Evolutionary conservation across 805 yeast species (phyloP).

Genomic region (Yarrowia sp.): DNA sequence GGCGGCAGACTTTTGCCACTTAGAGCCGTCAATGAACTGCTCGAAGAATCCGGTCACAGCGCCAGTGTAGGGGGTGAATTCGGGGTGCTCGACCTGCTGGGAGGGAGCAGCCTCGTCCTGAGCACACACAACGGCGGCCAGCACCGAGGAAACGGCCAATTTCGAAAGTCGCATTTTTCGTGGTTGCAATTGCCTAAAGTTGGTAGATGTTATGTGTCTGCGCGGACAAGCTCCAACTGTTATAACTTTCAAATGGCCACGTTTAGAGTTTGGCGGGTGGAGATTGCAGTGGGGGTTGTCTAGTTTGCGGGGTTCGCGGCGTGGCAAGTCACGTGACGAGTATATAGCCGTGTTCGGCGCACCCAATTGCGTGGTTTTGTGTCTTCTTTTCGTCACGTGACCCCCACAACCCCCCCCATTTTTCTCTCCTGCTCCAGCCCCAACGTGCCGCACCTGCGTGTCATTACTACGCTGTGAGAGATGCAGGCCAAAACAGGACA

Average conservation of each 20-base stretch:
- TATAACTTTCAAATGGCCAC: slow-evolving; percentile 21
- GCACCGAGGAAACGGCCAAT: slow-evolving; percentile 24
- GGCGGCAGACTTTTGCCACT: slow-evolving; percentile 62
- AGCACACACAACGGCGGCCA: slow-evolving; percentile 25
- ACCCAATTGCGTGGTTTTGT: too few species aligned
- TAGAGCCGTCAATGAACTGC: slow-evolving; percentile 50
- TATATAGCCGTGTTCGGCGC: too few species aligned
- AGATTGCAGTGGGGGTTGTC: too few species aligned
- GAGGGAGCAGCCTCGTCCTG: slow-evolving; percentile 3
- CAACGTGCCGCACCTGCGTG: background rate
- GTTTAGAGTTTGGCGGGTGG: slow-evolving; percentile 13
- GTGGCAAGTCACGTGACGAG: too few species aligned
- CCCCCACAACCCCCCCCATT: too few species aligned
- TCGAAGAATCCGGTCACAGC: slow-evolving; percentile 54
- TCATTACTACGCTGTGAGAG: background rate
- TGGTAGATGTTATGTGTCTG: too few species aligned
- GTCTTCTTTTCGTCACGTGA: too few species aligned
- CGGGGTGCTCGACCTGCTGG: slow-evolving; percentile 9
- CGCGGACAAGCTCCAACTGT: background rate
- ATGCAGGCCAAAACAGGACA: background rate
- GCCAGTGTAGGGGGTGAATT: slow-evolving; percentile 23
- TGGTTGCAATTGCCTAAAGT: background rate
- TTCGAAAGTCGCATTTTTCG: slow-evolving; percentile 17
- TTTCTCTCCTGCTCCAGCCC: too few species aligned
- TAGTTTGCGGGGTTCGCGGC: too few species aligned